Evolutionary conservation across 371 early-diverging fungal species (phyloP).

Genomic region (Syncephalastrum contaminatum): DNA sequence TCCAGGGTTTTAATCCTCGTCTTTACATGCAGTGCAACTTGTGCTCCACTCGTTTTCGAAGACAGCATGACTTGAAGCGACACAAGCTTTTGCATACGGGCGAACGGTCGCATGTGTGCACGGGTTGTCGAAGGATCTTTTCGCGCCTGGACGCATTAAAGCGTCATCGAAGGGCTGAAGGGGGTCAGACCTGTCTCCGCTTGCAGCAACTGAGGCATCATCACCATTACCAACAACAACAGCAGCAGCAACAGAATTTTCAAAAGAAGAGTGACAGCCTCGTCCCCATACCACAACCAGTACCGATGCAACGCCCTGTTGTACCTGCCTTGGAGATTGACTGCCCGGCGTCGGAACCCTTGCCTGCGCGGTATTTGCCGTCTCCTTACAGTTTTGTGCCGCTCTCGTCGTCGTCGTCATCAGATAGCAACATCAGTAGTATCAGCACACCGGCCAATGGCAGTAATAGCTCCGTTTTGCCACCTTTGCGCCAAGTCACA

Average conservation of each 20-base stretch:
- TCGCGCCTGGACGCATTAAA: conserved; percentile 78
- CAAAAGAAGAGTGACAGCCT: neutral
- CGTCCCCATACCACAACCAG: neutral
- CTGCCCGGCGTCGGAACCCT: conserved; percentile 1
- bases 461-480: neutral
- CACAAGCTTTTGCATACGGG: conserved; percentile 79
- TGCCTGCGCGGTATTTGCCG: neutral
- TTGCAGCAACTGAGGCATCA: neutral
- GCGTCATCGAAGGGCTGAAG: conserved; percentile 71
- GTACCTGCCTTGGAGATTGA: neutral
- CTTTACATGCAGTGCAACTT: conserved; percentile 28
- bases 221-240: conserved; percentile 8
- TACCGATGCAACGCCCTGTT: neutral
- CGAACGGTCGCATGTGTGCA: conserved; percentile 62
- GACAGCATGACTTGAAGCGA: conserved; percentile 77
- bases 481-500: conserved; percentile 3
- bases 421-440: too few relatives aligned
- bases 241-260: neutral
- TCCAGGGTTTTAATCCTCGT: too few relatives aligned
- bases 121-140: conserved; percentile 57
- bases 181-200: conserved; percentile 15
- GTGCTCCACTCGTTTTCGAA: conserved; percentile 59
- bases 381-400: too few relatives aligned
- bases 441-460: too few relatives aligned
- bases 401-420: too few relatives aligned